Base-by-base conservation (phyloP, 108 stramenopile species). In the Cyclotella cryptica region DNA sequence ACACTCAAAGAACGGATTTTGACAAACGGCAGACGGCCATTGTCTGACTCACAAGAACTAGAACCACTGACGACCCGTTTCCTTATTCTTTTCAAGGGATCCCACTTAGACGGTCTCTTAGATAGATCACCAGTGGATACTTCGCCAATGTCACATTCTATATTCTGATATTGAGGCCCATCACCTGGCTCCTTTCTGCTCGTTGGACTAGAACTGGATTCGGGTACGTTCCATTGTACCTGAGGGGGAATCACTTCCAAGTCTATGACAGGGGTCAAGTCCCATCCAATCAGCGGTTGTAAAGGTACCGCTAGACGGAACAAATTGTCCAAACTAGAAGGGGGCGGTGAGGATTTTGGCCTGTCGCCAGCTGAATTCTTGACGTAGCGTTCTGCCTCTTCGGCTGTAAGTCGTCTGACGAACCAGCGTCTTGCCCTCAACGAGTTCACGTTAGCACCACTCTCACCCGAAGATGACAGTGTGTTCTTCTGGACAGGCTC, bases 221-320 rank as follows among this genome's bases (percentile, higher is more conserved):
- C 30, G 39, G 6, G 1, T 18, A 35, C 3, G 35, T 17, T 41
- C 13, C 3, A 18, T 40, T 62, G 6, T 28, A 41, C 43, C 41
- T 71, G 47, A 19, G 76, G 79, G 52, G 80, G 80, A 42, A 84
- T 65, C 24, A 84, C 84, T 52, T 84, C 84, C 49, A 84, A 77
- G 52, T 84, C 84, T 44, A 84, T 81, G 57, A 84, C 84, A 24
- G 84, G 84, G 11, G 84, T 84, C 24, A 84, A 57, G 45, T 84
- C 80, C 80, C 75, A 77, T 18, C 84, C 84, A 51, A 84, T 84
- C 57, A 84, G 60, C 12, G 84, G 80, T 55, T 66, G 42, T 51
- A 84, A 65, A 7, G 84, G 84, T 22, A 84, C 84, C 4, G 80
- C 84, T 39, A 84, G 66, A 6, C 84, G 75, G 52, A 84, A 84